Evolutionary conservation across 768 basidiomycete species (phyloP), one percentile per base, ranked within the genome.

Genomic region (Mycena filopes): DNA sequence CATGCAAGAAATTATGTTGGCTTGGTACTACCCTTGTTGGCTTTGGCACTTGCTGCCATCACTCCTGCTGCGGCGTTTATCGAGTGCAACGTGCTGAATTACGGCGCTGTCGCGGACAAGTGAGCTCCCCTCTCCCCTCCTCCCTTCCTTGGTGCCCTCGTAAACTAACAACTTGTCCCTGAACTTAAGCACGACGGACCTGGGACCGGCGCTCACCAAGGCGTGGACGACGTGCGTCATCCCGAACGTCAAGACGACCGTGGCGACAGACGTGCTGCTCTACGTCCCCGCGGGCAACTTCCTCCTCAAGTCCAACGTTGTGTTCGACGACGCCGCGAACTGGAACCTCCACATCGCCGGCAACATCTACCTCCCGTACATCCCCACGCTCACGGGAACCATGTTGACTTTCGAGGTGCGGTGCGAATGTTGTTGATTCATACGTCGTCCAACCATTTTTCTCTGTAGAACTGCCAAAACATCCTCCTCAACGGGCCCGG

Each of bases 211-310:
- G 36, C 63, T 74, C 57, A 71, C 65, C 25, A 48, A 46, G 31
- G 69, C 73, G 1, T 74, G 70, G 68, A 49, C 46, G 12, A 29
- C 68, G 13, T 74, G 73, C 45, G 73, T 74, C 23, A 70, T 66
- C 45, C 66, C 68, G 1, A 45, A 65, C 21, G 69, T 67, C 4
- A 73, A 57, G 16, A 67, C 72, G 0, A 66, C 57, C 2, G 66
- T 67, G 3, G 72, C 73, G 20, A 45, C 57, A 1, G 43, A 73
- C 33, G 69, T 69, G 25, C 54, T 73, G 41, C 62, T 74, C 3
- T 70, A 68, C 28, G 73, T 74, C 25, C 73, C 73, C 25, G 29
- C 70, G 20, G 73, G 73, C 36, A 72, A 70, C 43, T 74, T 66
- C 56, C 65, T 72, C 21, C 64, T 67, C 41, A 50, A 50, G 46